These are phyloP conservation scores for Microascus cirrosus DNA, from an alignment of 2,329 filamentous ascomycete species.

Conservation along the genomic window DNA sequence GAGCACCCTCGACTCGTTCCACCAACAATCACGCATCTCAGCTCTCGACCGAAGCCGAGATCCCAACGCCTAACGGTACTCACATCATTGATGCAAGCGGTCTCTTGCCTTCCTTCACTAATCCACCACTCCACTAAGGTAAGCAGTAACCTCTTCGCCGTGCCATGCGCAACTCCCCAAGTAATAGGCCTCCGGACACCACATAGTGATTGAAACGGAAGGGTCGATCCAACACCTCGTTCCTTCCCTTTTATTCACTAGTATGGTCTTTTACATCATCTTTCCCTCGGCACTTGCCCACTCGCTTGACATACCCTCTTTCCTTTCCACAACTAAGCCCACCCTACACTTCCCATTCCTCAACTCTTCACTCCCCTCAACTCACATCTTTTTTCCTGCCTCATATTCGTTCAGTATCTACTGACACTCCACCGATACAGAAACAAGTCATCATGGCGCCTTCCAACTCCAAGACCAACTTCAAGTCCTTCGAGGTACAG, in stretches of 20 bases:
- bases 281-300: background rate
- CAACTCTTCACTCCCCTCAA: background rate
- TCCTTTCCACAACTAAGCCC: background rate
- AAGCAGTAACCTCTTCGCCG: background rate
- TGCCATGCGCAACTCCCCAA: background rate
- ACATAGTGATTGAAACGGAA: background rate
- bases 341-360: background rate
- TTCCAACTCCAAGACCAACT: constrained; percentile 34
- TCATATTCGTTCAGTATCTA: background rate
- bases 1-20: background rate
- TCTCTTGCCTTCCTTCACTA: background rate
- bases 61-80: background rate
- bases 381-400: background rate
- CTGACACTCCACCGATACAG: background rate
- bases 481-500: constrained; percentile 48
- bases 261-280: background rate
- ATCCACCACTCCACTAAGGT: background rate
- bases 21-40: background rate
- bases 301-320: background rate
- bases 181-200: background rate
- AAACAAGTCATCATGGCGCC: constrained; percentile 27
- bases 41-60: background rate
- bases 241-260: background rate
- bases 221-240: background rate
- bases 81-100: background rate